Evolutionary conservation across 805 yeast species (phyloP), one percentile per base, ranked within the genome.

Genomic region (Nadsonia fulvescens): DNA sequence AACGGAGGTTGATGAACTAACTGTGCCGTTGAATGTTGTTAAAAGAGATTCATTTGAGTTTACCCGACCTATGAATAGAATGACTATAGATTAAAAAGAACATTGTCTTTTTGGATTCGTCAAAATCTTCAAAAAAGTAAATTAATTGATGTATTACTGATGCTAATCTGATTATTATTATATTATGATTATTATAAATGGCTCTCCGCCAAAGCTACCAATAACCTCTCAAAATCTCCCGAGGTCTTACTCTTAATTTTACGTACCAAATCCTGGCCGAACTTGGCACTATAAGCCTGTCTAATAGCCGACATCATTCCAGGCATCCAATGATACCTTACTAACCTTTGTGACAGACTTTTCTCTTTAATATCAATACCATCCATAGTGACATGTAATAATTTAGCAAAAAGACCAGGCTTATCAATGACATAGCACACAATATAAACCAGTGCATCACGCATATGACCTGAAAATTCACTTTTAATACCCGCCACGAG

Each of bases 391-490:
- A 29, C 30, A 25, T 37, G 39, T 17, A 37, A 25, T 32, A 27
- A 20, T 23, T 32, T 39, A 2, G 41, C 41, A 22, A 26, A 32
- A 18, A 29, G 29, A 12, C 23, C 23, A 12, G 35, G 27, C 16
- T 11, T 12, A 29, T 37, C 34, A 5, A 31, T 24, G 2, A 41
- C 40, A 14, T 16, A 20, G 28, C 27, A 28, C 28, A 37, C 37
- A 20, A 37, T 37, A 13, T 35, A 30, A 6, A 28, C 27, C 15
- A 37, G 26, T 8, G 39, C 41, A 13, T 34, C 18, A 24, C 35
- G 23, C 41, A 37, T 37, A 24, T 37, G 41, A 5, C 41, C 40
- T 5, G 41, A 37, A 13, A 37, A 32, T 24, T 35, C 33, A 11
- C 22, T 22, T 16, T 32, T 31, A 15, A 37, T 36, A 5, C 25